These are phyloP conservation scores for Ophiostoma triangulosporum DNA, from an alignment of 2,329 filamentous ascomycete species.

Conservation along the genomic window DNA sequence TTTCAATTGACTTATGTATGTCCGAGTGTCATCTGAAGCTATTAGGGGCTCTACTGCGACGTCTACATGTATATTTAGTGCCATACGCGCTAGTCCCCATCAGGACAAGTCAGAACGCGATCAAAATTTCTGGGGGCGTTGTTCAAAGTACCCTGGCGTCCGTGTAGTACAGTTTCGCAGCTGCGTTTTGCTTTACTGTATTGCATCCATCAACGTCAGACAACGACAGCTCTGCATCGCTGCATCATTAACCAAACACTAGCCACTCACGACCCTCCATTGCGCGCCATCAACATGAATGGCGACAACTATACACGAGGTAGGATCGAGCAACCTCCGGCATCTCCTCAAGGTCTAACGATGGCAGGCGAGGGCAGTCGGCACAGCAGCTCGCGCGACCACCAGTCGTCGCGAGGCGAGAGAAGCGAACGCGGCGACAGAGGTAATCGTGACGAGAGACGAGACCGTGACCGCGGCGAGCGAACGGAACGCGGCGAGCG, in stretches of 20 bases:
- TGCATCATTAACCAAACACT: not conserved
- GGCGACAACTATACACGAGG: constrained; percentile 11
- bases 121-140: constrained; percentile 10
- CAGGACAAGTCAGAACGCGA: constrained; percentile 15
- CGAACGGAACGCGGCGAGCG: constrained; percentile 30
- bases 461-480: constrained; percentile 27
- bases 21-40: not conserved
- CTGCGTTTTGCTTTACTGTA: not conserved
- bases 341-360: not conserved
- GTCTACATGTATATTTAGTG: not conserved
- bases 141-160: constrained; percentile 1
- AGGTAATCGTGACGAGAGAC: constrained; percentile 27
- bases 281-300: constrained; percentile 11
- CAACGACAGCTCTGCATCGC: not conserved
- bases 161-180: not conserved
- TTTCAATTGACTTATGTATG: no score
- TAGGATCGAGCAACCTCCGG: not conserved
- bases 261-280: not conserved
- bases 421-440: not conserved
- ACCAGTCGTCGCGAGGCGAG: constrained; percentile 27
- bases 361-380: constrained; percentile 29
- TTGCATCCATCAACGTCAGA: not conserved
- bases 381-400: constrained; percentile 39
- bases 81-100: constrained; percentile 24
- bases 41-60: not conserved